Conservation (phyloP, 2,329 filamentous ascomycete genomes). For the Periconia macrospinosa region DNA sequence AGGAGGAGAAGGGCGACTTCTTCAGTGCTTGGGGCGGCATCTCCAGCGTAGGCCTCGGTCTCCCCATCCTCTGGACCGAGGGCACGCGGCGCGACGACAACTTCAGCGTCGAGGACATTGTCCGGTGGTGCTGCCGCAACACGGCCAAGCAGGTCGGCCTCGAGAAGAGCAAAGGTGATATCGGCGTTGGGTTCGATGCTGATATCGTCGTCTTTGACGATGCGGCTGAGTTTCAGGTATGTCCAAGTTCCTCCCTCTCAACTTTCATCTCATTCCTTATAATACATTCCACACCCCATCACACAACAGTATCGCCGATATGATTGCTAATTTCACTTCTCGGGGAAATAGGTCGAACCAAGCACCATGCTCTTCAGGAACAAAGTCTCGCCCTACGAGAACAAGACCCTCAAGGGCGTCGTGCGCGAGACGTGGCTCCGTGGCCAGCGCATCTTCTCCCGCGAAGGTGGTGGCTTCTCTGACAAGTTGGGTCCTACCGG, state of each 20-base stretch:
- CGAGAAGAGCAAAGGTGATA: slow-evolving; percentile 75
- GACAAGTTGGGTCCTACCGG: slow-evolving; percentile 59
- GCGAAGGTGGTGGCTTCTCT: slow-evolving; percentile 61
- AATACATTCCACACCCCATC: too few relatives aligned
- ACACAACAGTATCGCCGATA: too few relatives aligned
- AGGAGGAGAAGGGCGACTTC: slow-evolving; percentile 72
- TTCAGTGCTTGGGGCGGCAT: slow-evolving; percentile 97
- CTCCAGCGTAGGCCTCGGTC: slow-evolving; percentile 86
- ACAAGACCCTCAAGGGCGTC: slow-evolving; percentile 73
- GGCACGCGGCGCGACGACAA: slow-evolving; percentile 61
- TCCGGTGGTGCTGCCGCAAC: slow-evolving; percentile 80
- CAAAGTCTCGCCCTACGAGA: slow-evolving; percentile 88
- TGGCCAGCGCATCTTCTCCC: slow-evolving; percentile 72
- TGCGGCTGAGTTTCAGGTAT: slow-evolving; percentile 73
- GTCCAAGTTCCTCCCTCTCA: slow-evolving; percentile 2
- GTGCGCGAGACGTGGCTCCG: slow-evolving; percentile 86
- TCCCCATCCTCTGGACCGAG: slow-evolving; percentile 87
- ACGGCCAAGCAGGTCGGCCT: slow-evolving; percentile 89
- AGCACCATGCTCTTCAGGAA: slow-evolving; percentile 94
- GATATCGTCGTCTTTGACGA: slow-evolving; percentile 95
- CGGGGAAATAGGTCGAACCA: slow-evolving; percentile 47
- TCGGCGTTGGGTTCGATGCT: slow-evolving; percentile 80
- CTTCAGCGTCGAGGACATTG: slow-evolving; percentile 73
- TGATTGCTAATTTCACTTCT: too few relatives aligned
- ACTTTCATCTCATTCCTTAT: too few relatives aligned